phyloP scores from a whole-genome alignment of 2,329 filamentous ascomycete species.

The Calonectria multiphialidica region DNA sequence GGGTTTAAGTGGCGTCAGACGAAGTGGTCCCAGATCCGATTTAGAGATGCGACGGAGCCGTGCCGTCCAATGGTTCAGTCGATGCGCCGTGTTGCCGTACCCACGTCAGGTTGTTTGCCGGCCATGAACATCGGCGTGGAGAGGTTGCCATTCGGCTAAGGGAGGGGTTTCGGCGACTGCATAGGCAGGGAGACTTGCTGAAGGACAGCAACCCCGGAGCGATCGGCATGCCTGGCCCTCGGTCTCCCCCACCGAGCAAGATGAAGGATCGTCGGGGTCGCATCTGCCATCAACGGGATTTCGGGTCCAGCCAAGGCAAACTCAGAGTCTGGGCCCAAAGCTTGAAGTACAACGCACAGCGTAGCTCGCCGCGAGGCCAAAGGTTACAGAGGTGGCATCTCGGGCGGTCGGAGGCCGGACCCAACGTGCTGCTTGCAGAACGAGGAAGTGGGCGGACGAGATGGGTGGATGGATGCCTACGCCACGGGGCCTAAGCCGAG shows the following conservation, averaged over 20 bases:
- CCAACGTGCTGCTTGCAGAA: conserved; percentile 9
- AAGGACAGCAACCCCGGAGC: background rate
- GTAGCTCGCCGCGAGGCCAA: background rate
- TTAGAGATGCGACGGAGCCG: background rate
- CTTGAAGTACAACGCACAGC: background rate
- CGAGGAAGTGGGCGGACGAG: conserved; percentile 21
- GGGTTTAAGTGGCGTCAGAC: conserved; percentile 29
- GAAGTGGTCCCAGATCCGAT: conserved; percentile 16
- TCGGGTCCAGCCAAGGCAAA: conserved; percentile 30
- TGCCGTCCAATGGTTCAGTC: conserved; percentile 1
- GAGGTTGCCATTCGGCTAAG: conserved; percentile 1
- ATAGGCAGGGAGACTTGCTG: background rate
- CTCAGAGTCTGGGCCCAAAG: conserved; percentile 25
- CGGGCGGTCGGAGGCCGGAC: background rate
- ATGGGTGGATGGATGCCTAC: conserved; percentile 10
- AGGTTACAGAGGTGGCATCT: background rate
- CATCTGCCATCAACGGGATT: conserved; percentile 26
- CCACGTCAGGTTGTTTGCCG: background rate
- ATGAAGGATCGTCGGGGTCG: conserved; percentile 19
- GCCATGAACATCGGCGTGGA: background rate
- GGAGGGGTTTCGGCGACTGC: background rate
- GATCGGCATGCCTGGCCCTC: conserved; percentile 5
- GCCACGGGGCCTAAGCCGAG: conserved; percentile 5
- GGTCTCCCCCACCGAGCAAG: background rate
- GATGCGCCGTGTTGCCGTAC: background rate